phyloP scores from a whole-genome alignment of 1,139 yeast species.

The Meyerozyma sp. region DNA sequence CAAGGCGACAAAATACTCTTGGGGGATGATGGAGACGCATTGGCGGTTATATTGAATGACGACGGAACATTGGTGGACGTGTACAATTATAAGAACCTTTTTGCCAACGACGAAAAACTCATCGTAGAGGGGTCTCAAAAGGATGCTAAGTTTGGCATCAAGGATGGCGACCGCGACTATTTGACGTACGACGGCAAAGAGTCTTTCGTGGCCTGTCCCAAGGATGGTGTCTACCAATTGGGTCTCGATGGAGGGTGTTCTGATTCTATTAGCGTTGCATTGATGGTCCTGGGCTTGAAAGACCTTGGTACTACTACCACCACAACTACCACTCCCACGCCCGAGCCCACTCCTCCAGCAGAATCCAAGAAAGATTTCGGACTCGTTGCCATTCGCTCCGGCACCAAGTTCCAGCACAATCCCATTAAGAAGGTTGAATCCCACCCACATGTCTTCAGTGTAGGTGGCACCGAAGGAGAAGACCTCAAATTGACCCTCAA shows the following conservation, averaged over 20 bases:
- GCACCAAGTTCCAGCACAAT: constrained; percentile 16
- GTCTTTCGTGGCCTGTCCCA: background rate
- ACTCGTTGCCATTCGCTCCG: constrained; percentile 16
- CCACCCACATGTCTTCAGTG: constrained; percentile 27
- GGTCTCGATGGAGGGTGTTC: background rate
- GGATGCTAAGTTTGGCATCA: constrained; percentile 13
- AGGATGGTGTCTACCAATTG: background rate
- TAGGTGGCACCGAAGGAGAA: constrained; percentile 25
- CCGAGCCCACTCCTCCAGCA: background rate
- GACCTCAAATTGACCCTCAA: constrained; percentile 18
- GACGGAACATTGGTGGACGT: constrained; percentile 8
- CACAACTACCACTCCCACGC: background rate
- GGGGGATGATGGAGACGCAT: constrained; percentile 2
- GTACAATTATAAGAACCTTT: background rate
- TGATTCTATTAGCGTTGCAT: background rate
- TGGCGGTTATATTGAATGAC: constrained; percentile 6
- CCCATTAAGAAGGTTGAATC: constrained; percentile 21
- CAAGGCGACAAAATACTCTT: constrained; percentile 4
- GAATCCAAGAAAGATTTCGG: constrained; percentile 9
- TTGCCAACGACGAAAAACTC: background rate
- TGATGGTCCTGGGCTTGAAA: background rate
- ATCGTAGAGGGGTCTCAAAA: background rate
- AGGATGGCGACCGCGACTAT: constrained; percentile 15
- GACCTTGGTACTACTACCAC: background rate
- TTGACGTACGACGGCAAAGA: constrained; percentile 18